phyloP scores from a whole-genome alignment of 768 basidiomycete species.

The Hydnomerulius pinastri region DNA sequence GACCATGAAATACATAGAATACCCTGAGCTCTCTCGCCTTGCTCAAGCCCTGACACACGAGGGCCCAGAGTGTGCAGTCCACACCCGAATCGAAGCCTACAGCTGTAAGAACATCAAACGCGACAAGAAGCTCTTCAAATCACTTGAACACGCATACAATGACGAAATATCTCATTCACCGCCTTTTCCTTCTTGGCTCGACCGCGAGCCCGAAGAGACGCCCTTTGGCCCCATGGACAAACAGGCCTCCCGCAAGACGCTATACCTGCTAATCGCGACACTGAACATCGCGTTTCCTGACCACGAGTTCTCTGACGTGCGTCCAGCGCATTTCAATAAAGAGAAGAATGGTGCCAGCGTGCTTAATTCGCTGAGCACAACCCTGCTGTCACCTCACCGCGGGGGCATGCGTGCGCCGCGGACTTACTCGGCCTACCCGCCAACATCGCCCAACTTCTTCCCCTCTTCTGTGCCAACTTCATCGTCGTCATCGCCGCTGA shows the following conservation, averaged over 20 bases:
- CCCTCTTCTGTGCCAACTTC: slow-evolving; percentile 68
- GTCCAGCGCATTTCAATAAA: slow-evolving; percentile 85
- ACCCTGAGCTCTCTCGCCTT: slow-evolving; percentile 75
- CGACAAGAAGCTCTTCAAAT: slow-evolving; percentile 95
- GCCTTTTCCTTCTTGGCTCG: slow-evolving; percentile 79
- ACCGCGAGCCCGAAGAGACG: slow-evolving; percentile 71
- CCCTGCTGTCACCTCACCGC: slow-evolving; percentile 72
- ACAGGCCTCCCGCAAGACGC: slow-evolving; percentile 82
- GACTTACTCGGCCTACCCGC: slow-evolving; percentile 86
- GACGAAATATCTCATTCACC: slow-evolving; percentile 80
- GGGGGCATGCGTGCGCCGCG: slow-evolving; percentile 69
- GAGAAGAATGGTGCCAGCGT: slow-evolving; percentile 77
- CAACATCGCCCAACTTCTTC: slow-evolving; percentile 70
- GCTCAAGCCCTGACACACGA: slow-evolving; percentile 81
- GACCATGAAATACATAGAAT: slow-evolving; percentile 87
- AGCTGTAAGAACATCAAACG: slow-evolving; percentile 96
- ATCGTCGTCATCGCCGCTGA: slow-evolving; percentile 71
- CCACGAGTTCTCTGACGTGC: slow-evolving; percentile 93
- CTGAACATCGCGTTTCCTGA: slow-evolving; percentile 98
- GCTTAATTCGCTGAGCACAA: slow-evolving; percentile 82
- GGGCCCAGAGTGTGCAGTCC: slow-evolving; percentile 84
- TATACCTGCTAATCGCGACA: slow-evolving; percentile 94
- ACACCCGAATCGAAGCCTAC: slow-evolving; percentile 95
- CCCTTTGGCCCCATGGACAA: slow-evolving; percentile 92
- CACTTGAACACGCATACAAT: slow-evolving; percentile 83